These are phyloP conservation scores for Cardamine resedifolia DNA, from an alignment of 345 rosid genomes.

Conservation along the genomic window DNA sequence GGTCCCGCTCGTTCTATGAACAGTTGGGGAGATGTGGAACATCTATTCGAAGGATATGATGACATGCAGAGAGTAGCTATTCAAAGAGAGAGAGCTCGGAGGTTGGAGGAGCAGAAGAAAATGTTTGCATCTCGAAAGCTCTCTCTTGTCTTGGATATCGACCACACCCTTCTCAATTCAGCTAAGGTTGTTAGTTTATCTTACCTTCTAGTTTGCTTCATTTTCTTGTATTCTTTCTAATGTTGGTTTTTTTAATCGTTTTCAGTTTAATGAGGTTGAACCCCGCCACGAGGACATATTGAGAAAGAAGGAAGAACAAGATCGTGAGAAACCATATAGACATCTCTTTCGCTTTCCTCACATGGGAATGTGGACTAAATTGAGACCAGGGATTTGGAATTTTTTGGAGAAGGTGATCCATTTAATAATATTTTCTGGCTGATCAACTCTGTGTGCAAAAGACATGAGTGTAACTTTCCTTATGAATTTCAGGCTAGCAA, in stretches of 20 bases:
- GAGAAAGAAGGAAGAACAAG: slow-evolving; percentile 95
- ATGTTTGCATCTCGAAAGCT: slow-evolving; percentile 87
- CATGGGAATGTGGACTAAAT: slow-evolving; percentile 99
- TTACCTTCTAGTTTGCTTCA: background rate
- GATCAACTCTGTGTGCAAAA: background rate
- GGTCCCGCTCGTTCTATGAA: slow-evolving; percentile 49
- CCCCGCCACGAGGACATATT: slow-evolving; percentile 77
- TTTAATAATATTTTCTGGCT: slow-evolving; percentile 2
- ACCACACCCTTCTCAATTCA: slow-evolving; percentile 98
- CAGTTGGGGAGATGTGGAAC: slow-evolving; percentile 90
- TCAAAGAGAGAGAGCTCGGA: slow-evolving; percentile 87
- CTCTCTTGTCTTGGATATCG: slow-evolving; percentile 94
- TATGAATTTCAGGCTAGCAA: slow-evolving; percentile 72
- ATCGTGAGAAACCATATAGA: slow-evolving; percentile 78
- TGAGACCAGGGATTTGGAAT: slow-evolving; percentile 98
- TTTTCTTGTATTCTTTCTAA: background rate
- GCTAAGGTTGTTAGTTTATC: slow-evolving; percentile 76
- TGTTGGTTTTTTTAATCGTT: background rate
- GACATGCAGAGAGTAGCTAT: slow-evolving; percentile 86
- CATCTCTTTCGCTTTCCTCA: slow-evolving; percentile 88
- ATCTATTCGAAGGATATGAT: slow-evolving; percentile 87
- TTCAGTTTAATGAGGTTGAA: slow-evolving; percentile 86
- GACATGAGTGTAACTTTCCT: slow-evolving; percentile 6
- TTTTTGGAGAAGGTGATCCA: slow-evolving; percentile 81
- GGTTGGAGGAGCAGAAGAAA: slow-evolving; percentile 94